Evolutionary conservation across 306 rosid genomes (phyloP).

Genomic region (Cucumis melo): DNA sequence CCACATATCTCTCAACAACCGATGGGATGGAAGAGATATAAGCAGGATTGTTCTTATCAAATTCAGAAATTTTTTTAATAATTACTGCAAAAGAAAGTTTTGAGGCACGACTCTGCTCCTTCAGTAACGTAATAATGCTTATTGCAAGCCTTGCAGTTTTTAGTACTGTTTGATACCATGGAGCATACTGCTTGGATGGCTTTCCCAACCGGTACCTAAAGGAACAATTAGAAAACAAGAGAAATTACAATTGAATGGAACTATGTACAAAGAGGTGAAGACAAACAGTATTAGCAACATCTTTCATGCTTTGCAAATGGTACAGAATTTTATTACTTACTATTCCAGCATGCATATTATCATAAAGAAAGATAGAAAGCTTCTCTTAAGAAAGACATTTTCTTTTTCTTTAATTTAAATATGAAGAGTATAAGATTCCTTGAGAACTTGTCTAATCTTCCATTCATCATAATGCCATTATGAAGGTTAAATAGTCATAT

Average conservation of each 20-base stretch:
- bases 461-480: background rate
- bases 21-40: constrained; percentile 59
- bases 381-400: background rate
- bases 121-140: constrained; percentile 59
- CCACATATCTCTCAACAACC: constrained; percentile 63
- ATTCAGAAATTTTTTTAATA: constrained; percentile 49
- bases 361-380: background rate
- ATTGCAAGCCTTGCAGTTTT: constrained; percentile 73
- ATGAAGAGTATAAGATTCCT: background rate
- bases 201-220: constrained; percentile 87
- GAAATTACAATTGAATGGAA: background rate
- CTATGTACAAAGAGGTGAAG: background rate
- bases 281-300: background rate
- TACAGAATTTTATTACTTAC: background rate
- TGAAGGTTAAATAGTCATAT: constrained; percentile 12
- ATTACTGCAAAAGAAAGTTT: constrained; percentile 70
- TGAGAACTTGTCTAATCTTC: background rate
- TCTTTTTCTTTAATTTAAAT: background rate
- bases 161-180: constrained; percentile 74
- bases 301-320: background rate
- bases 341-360: background rate
- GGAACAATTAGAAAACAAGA: constrained; percentile 4
- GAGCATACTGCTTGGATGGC: constrained; percentile 85
- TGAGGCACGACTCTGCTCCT: constrained; percentile 77
- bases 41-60: constrained; percentile 25